A percentile compares a stretch with the other conserved stretches of the same genome.
phyloP scores from a whole-genome alignment of 352 stramenopile genomes.

The Bremia lactucae region DNA sequence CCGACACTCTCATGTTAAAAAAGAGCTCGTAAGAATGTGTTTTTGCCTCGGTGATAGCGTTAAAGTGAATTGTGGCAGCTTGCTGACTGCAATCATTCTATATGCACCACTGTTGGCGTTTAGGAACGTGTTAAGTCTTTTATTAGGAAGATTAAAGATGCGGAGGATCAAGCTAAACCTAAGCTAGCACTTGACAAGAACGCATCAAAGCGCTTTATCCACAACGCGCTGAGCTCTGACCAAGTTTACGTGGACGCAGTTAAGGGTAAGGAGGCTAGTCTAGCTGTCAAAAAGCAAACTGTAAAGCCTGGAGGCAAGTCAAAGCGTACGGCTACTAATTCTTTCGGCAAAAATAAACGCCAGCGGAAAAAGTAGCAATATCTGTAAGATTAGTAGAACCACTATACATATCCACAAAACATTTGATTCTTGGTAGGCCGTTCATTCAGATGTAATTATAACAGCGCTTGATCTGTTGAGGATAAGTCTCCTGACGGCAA shows the following conservation, averaged over 20 bases:
- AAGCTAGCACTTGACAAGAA: slow-evolving; percentile 71
- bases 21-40: slow-evolving; percentile 69
- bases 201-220: slow-evolving; percentile 71
- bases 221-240: slow-evolving; percentile 76
- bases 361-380: slow-evolving; percentile 31
- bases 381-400: no score
- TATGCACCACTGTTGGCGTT: background rate
- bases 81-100: no score
- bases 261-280: slow-evolving; percentile 27
- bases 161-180: slow-evolving; percentile 70
- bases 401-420: no score
- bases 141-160: slow-evolving; percentile 85
- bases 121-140: slow-evolving; percentile 82
- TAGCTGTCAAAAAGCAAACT: slow-evolving; percentile 17
- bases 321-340: slow-evolving; percentile 15
- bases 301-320: slow-evolving; percentile 26
- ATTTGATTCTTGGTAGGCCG: no score
- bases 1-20: slow-evolving; percentile 83
- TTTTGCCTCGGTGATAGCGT: no score
- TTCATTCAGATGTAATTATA: slow-evolving; percentile 79
- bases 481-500: slow-evolving; percentile 75
- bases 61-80: no score
- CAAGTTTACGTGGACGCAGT: slow-evolving; percentile 74
- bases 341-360: slow-evolving; percentile 35
- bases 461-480: slow-evolving; percentile 87